Base-by-base conservation (phyloP, 2,329 filamentous ascomycete species). In the Diaporthe sp. region DNA sequence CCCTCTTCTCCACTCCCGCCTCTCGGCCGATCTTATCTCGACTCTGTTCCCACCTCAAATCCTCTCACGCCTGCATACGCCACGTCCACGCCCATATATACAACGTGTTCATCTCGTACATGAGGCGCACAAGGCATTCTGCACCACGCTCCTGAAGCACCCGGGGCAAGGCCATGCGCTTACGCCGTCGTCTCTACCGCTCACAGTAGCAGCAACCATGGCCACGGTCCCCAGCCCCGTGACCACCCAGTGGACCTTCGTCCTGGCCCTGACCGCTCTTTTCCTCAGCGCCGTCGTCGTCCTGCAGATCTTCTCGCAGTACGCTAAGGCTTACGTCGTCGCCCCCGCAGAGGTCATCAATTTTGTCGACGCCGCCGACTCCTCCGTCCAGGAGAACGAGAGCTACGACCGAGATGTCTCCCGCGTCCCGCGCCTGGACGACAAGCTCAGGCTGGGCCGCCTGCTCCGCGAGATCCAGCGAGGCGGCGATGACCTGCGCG, bases 331-430 rank as follows among this genome's bases (percentile, higher is more conserved):
- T 25, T 93, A 92, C 82, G 80, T 88, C 58, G 87, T 86, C 49
- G 91, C 91, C 39, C 91, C 91, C 39, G 85, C 84, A 77, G 91
- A 93, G 82, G 86, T 92, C 73, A 83, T 83, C 75, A 87, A 87
- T 74, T 91, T 92, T 79, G 82, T 92, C 79, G 90, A 92, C 80
- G 87, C 89, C 22, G 87, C 91, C 79, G 90, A 92, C 81, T 90
- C 88, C 79, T 94, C 90, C 53, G 86, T 92, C 67, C 85, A 89
- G 78, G 91, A 93, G 81, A 92, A 92, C 79, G 91, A 92, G 82
- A 89, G 87, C 79, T 92, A 92, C 81, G 89, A 92, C 81, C 85
- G 87, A 78, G 90, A 93, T 79, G 86, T 92, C 65, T 84, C 87
- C 73, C 89, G 88, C 75, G 87, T 92, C 53, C 86, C 86, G 80